Conservation (phyloP, 495 filamentous ascomycete species). For the Pseudomonodictys pantanalensis region DNA sequence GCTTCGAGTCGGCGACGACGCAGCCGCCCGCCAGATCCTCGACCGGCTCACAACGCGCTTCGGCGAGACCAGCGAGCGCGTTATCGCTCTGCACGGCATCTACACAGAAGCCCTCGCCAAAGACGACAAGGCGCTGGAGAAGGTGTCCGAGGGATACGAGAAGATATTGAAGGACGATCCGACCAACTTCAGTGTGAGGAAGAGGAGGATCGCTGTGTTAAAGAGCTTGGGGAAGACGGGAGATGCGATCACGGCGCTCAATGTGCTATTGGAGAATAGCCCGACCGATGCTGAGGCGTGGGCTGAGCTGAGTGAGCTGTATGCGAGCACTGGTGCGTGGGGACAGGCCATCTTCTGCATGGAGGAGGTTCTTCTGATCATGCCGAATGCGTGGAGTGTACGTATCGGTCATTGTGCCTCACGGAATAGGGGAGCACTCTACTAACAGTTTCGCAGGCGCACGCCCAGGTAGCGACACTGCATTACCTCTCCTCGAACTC, state of each 20-base stretch:
- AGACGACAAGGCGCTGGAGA: slow-evolving; percentile 59
- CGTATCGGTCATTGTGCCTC: slow-evolving; percentile 34
- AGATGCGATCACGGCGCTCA: slow-evolving; percentile 72
- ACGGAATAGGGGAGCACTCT: neutral
- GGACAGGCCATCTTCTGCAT: slow-evolving; percentile 81
- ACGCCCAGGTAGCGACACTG: slow-evolving; percentile 83
- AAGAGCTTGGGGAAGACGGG: slow-evolving; percentile 62
- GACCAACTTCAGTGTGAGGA: slow-evolving; percentile 78
- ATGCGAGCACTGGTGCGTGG: slow-evolving; percentile 71
- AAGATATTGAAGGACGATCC: slow-evolving; percentile 67
- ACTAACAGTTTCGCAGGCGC: slow-evolving; percentile 55
- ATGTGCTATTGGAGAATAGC: slow-evolving; percentile 71
- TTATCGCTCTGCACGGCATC: slow-evolving; percentile 77
- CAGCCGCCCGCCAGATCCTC: slow-evolving; percentile 69
- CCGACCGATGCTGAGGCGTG: slow-evolving; percentile 93
- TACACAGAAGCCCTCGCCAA: slow-evolving; percentile 81
- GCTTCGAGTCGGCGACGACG: slow-evolving; percentile 80
- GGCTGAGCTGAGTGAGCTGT: slow-evolving; percentile 86
- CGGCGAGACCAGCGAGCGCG: slow-evolving; percentile 73
- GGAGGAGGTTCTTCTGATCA: slow-evolving; percentile 83
- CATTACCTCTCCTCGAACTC: slow-evolving; percentile 62
- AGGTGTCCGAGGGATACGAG: slow-evolving; percentile 73
- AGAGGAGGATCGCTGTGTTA: slow-evolving; percentile 79
- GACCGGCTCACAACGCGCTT: slow-evolving; percentile 74
- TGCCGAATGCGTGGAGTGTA: slow-evolving; percentile 96